Base-by-base conservation (phyloP, 257 asterid species). In the Capsicum chinense region DNA sequence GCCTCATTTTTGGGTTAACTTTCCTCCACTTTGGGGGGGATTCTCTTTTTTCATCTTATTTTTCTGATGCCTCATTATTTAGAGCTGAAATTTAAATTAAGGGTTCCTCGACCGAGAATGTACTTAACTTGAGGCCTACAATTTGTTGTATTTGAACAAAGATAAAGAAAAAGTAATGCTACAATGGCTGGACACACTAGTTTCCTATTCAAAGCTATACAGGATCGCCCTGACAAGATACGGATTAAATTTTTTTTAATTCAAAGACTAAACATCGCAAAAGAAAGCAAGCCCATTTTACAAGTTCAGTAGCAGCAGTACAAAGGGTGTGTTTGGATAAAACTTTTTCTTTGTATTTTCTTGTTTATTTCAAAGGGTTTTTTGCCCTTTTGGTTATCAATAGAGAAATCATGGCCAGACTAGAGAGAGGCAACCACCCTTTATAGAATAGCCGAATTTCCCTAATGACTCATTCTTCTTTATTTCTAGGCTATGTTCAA, bases 301-400 rank as follows among this genome's bases (percentile, higher is more conserved):
- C 26, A 59, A 8, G 0, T 3, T 48, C 54, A 54, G 57, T 11
- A 58, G 19, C 21, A 58, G 63, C 66, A 17, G 9, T 33, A 59
- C 26, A 59, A 17, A 67, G 44, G 33, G 74, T 15, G 63, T 54
- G 57, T 54, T 54, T 12, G 15, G 15, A 12, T 12, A 15, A 11
- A 11, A 11, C 6, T 3, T 11, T 3, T 54, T 54, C 57, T 12
- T 48, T 48, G 7, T 60, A 19, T 60, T 60, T 60, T 60, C 67
- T 60, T 63, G 42, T 10, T 9, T 63, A 26, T 63, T 63, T 63
- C 70, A 1, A 63, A 63, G 70, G 17, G 42, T 42, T 63, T 42
- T 63, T 63, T 37, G 16, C 21, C 69, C 5, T 63, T 63, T 63
- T 63, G 70, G 70, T 60, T 60, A 63, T 63, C 70, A 63, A 63